Conservation (phyloP, 2,329 filamentous ascomycete genomes). For the Didymella exigua region DNA sequence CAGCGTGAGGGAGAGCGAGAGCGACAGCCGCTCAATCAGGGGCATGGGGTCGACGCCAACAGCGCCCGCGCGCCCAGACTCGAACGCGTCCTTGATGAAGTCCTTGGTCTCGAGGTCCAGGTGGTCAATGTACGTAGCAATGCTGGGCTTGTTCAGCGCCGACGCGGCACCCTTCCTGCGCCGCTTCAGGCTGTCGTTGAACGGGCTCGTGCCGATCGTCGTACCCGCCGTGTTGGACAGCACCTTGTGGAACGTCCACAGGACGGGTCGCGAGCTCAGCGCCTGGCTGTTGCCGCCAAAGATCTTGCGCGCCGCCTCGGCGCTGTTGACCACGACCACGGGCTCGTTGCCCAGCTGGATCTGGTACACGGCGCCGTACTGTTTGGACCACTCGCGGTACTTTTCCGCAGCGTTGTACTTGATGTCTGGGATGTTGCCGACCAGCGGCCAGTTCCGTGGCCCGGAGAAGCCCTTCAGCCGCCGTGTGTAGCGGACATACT, state of each 20-base stretch:
- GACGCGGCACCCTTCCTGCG: slow-evolving; percentile 69
- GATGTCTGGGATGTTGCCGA: slow-evolving; percentile 53
- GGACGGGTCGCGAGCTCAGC: slow-evolving; percentile 50
- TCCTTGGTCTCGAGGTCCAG: slow-evolving; percentile 67
- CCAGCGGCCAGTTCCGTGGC: slow-evolving; percentile 47
- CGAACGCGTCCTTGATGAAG: slow-evolving; percentile 65
- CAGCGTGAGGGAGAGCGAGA: slow-evolving; percentile 67
- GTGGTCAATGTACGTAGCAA: slow-evolving; percentile 66
- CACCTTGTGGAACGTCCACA: slow-evolving; percentile 58
- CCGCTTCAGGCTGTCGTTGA: slow-evolving; percentile 67
- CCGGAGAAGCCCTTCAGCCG: slow-evolving; percentile 49
- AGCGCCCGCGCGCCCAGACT: slow-evolving; percentile 62
- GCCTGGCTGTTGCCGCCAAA: slow-evolving; percentile 52
- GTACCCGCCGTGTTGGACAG: slow-evolving; percentile 69
- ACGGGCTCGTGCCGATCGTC: slow-evolving; percentile 71
- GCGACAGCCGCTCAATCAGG: slow-evolving; percentile 68
- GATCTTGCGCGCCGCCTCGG: slow-evolving; percentile 49
- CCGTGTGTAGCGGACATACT: slow-evolving; percentile 43
- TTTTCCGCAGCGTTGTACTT: slow-evolving; percentile 52
- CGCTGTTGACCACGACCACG: slow-evolving; percentile 53
- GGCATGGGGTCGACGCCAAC: slow-evolving; percentile 68
- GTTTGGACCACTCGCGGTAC: slow-evolving; percentile 51
- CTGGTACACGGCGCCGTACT: slow-evolving; percentile 52
- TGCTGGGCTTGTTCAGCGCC: slow-evolving; percentile 68
- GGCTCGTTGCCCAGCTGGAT: slow-evolving; percentile 55